phyloP scores from a whole-genome alignment of 2,329 filamentous ascomycete species.

The Coniella vitis region DNA sequence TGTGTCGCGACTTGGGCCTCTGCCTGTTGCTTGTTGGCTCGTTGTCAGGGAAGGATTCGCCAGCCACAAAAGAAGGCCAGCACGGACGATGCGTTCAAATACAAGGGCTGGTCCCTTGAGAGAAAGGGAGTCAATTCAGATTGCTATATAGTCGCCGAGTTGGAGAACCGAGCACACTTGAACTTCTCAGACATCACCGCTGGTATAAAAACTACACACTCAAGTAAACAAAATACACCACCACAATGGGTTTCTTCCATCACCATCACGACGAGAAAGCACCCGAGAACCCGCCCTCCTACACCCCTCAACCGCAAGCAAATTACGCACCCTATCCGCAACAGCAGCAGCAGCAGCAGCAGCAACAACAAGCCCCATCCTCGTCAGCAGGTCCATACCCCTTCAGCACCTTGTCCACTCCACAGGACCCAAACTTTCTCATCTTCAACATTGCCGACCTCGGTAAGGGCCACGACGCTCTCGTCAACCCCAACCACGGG shows the following conservation, averaged over 20 bases:
- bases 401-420: neutral
- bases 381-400: neutral
- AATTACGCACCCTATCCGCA: neutral
- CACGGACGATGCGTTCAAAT: no score
- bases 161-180: no score
- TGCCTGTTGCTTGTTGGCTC: no score
- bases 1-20: no score
- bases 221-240: neutral
- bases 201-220: no score
- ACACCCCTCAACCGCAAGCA: no score
- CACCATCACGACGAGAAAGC: constrained; percentile 1
- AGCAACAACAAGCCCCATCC: neutral
- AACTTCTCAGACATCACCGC: no score
- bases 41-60: no score
- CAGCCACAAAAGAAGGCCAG: no score
- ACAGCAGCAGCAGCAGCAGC: neutral
- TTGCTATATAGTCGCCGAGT: no score
- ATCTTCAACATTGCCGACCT: constrained; percentile 1
- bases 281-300: neutral
- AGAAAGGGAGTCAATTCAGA: no score
- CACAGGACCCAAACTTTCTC: neutral
- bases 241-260: constrained; percentile 2
- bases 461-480: constrained; percentile 1
- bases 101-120: no score
- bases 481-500: neutral